These are phyloP conservation scores for Heterobasidion occidentale DNA, from an alignment of 1,284 basidiomycete genomes.

Conservation along the genomic window DNA sequence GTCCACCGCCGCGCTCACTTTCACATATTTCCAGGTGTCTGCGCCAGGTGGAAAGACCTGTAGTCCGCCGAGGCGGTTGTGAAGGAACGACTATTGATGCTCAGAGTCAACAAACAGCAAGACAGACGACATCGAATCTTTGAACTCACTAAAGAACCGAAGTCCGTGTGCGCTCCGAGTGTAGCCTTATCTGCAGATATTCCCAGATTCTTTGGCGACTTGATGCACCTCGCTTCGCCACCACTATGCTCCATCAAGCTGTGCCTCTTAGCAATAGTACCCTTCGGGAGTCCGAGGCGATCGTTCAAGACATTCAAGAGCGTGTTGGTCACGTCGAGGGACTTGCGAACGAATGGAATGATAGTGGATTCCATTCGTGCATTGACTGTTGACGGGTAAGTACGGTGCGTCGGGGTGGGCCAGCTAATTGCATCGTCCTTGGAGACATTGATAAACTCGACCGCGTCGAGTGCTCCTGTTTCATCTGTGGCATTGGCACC, in stretches of 20 bases:
- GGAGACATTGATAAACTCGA: conserved; percentile 25
- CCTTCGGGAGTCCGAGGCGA: conserved; percentile 23
- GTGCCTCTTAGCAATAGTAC: conserved; percentile 22
- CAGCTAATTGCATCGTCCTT: conserved; percentile 26
- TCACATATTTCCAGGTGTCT: conserved; percentile 63
- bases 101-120: not conserved
- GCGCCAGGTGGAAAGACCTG: conserved; percentile 61
- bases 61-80: conserved; percentile 65
- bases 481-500: conserved; percentile 28
- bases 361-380: conserved; percentile 23
- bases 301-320: conserved; percentile 24
- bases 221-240: conserved; percentile 31
- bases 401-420: conserved; percentile 21
- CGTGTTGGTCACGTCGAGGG: conserved; percentile 23
- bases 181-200: conserved; percentile 18
- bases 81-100: conserved; percentile 43
- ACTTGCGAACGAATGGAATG: conserved; percentile 24
- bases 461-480: conserved; percentile 22
- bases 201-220: conserved; percentile 15
- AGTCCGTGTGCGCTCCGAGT: conserved; percentile 29
- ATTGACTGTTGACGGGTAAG: conserved; percentile 25
- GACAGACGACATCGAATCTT: conserved; percentile 23
- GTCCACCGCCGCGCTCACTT: conserved; percentile 24
- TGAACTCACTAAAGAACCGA: conserved; percentile 24
- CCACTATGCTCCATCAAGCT: conserved; percentile 24